phyloP scores from a whole-genome alignment of 192 early-diverging fungal genomes.

The Coemansia sp. region DNA sequence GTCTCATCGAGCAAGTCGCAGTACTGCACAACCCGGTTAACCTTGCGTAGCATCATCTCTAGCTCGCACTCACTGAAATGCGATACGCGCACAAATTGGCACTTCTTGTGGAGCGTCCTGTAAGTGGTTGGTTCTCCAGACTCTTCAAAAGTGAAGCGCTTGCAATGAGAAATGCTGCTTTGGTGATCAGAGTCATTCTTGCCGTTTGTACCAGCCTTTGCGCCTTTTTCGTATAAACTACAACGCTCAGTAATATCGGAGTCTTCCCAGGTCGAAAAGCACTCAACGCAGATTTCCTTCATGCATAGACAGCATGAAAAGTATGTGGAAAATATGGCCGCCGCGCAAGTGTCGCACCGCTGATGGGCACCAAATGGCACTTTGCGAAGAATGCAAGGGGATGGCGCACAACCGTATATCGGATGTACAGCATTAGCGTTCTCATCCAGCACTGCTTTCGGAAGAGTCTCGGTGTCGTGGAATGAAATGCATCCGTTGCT shows the following conservation, averaged over 20 bases:
- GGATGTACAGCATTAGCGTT: slow-evolving; percentile 21
- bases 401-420: slow-evolving; percentile 24
- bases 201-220: background rate
- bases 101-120: slow-evolving; percentile 23
- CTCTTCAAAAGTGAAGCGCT: slow-evolving; percentile 10
- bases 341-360: slow-evolving; percentile 28
- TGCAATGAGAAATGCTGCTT: slow-evolving; percentile 20
- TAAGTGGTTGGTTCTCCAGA: slow-evolving; percentile 14
- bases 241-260: slow-evolving; percentile 9
- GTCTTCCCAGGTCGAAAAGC: slow-evolving; percentile 38
- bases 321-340: slow-evolving; percentile 36
- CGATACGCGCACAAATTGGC: slow-evolving; percentile 37
- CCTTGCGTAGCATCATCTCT: slow-evolving; percentile 43
- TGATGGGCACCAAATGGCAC: slow-evolving; percentile 23
- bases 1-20: slow-evolving; percentile 34
- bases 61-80: slow-evolving; percentile 35
- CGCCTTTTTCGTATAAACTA: slow-evolving; percentile 11
- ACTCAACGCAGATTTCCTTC: slow-evolving; percentile 23
- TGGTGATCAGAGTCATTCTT: background rate
- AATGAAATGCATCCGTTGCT: slow-evolving; percentile 16
- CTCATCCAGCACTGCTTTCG: slow-evolving; percentile 11
- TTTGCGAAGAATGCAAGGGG: slow-evolving; percentile 38
- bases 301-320: slow-evolving; percentile 43
- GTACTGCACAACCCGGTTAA: slow-evolving; percentile 34
- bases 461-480: background rate